phyloP scores from a whole-genome alignment of 164 flowering plant genomes.

The Piper longum region DNA sequence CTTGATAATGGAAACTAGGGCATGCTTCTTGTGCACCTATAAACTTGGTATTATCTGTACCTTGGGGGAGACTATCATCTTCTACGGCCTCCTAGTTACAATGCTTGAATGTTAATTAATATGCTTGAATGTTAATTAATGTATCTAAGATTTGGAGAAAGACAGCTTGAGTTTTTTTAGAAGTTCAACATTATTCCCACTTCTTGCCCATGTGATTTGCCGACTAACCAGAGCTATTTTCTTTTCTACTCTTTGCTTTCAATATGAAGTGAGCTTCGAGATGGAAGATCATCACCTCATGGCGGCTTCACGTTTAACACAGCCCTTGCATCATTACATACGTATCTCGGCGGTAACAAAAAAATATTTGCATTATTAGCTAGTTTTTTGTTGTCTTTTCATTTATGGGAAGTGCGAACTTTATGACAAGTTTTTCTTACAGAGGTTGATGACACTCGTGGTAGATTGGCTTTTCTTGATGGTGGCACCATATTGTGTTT shows the following conservation, averaged over 20 bases:
- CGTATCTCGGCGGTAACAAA: constrained; percentile 87
- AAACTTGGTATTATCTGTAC: too few species aligned
- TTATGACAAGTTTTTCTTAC: constrained; percentile 14
- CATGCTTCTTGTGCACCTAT: too few species aligned
- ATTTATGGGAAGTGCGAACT: constrained; percentile 1
- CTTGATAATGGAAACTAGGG: too few species aligned
- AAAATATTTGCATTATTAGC: background rate
- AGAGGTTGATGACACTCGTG: constrained; percentile 89
- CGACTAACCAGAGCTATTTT: background rate
- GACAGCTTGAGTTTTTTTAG: background rate
- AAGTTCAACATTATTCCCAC: background rate
- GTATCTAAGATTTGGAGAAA: too few species aligned
- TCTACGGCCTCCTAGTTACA: too few species aligned
- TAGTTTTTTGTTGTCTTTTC: background rate
- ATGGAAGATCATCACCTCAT: constrained; percentile 25
- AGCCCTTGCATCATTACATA: constrained; percentile 64
- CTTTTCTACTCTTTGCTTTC: background rate
- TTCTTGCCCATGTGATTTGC: background rate
- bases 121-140: too few species aligned
- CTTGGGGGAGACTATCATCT: too few species aligned
- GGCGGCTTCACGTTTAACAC: constrained; percentile 48
- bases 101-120: too few species aligned
- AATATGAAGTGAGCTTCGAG: constrained; percentile 17
- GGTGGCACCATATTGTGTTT: constrained; percentile 60
- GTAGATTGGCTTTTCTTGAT: constrained; percentile 50